Conservation (phyloP, 768 basidiomycete species). For the Coprinopsis marcescibilis region DNA sequence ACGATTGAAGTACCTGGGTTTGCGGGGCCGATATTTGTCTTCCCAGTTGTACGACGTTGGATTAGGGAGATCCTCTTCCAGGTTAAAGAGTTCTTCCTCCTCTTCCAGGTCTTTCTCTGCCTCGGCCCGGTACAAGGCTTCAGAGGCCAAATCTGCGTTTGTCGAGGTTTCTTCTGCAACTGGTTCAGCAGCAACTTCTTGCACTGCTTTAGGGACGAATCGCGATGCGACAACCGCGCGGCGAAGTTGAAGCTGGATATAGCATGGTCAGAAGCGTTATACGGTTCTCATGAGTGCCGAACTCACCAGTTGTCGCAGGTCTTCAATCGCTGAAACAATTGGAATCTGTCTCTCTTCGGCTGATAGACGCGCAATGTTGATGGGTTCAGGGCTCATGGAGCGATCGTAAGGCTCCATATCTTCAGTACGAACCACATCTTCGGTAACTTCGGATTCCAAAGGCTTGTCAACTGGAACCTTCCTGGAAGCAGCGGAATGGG, state of each 20-base stretch:
- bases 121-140: slow-evolving; percentile 86
- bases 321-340: slow-evolving; percentile 65
- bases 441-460: slow-evolving; percentile 23
- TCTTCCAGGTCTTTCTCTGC: slow-evolving; percentile 92
- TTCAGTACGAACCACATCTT: slow-evolving; percentile 40
- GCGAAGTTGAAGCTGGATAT: slow-evolving; percentile 68
- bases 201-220: slow-evolving; percentile 76
- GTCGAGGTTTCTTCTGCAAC: slow-evolving; percentile 53
- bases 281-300: too few relatives aligned
- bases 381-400: slow-evolving; percentile 77
- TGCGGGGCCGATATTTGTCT: slow-evolving; percentile 95
- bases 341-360: slow-evolving; percentile 80
- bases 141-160: slow-evolving; percentile 75
- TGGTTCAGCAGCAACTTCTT: slow-evolving; percentile 50
- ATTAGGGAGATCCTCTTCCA: slow-evolving; percentile 82
- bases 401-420: slow-evolving; percentile 77
- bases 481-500: slow-evolving; percentile 46
- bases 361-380: slow-evolving; percentile 65
- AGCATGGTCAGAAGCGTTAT: slow-evolving; percentile 5
- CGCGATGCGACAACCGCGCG: slow-evolving; percentile 77
- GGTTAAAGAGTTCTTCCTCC: slow-evolving; percentile 92
- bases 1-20: slow-evolving; percentile 97
- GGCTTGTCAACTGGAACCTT: slow-evolving; percentile 31
- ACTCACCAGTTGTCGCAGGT: slow-evolving; percentile 59
- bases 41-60: slow-evolving; percentile 95